Evolutionary conservation across 768 basidiomycete genomes (phyloP).

Genomic region (Pleurotus ostreatus): DNA sequence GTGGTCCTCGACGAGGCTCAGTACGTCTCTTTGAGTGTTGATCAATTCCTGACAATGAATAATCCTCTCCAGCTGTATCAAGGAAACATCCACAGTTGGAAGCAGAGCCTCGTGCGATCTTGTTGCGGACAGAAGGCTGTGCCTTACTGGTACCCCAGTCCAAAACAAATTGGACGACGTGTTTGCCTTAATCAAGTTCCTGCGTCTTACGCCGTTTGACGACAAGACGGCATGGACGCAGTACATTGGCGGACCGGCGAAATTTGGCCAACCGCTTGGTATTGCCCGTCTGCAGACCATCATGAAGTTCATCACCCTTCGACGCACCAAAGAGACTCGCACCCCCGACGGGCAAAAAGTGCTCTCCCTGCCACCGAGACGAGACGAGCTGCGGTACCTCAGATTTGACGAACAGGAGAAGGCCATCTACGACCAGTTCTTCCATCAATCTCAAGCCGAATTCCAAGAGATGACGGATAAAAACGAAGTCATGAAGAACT

Average conservation of each 20-base stretch:
- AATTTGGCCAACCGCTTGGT: constrained; percentile 85
- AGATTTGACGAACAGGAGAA: constrained; percentile 82
- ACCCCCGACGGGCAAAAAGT: constrained; percentile 79
- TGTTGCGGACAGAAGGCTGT: constrained; percentile 87
- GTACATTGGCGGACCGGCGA: constrained; percentile 88
- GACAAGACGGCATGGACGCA: constrained; percentile 93
- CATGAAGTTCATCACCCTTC: constrained; percentile 95
- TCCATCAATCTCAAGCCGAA: constrained; percentile 86
- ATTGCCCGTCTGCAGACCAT: constrained; percentile 92
- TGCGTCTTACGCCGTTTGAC: constrained; percentile 87
- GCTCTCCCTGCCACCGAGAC: constrained; percentile 84
- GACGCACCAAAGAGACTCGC: constrained; percentile 91
- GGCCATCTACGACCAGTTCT: constrained; percentile 84
- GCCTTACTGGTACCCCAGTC: constrained; percentile 96
- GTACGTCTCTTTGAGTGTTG: constrained; percentile 46
- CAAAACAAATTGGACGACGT: constrained; percentile 99
- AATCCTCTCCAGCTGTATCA: constrained; percentile 71
- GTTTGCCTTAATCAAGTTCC: constrained; percentile 94
- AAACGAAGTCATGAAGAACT: constrained; percentile 97
- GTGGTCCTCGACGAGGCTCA: constrained; percentile 94
- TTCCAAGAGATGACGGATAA: constrained; percentile 83
- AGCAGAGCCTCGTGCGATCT: constrained; percentile 95
- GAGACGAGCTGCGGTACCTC: constrained; percentile 82
- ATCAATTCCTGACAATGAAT: constrained; percentile 5
- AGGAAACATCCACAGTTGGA: constrained; percentile 91